These are phyloP conservation scores for Marasmius fiardii DNA, from an alignment of 1,284 basidiomycete genomes.

Conservation along the genomic window DNA sequence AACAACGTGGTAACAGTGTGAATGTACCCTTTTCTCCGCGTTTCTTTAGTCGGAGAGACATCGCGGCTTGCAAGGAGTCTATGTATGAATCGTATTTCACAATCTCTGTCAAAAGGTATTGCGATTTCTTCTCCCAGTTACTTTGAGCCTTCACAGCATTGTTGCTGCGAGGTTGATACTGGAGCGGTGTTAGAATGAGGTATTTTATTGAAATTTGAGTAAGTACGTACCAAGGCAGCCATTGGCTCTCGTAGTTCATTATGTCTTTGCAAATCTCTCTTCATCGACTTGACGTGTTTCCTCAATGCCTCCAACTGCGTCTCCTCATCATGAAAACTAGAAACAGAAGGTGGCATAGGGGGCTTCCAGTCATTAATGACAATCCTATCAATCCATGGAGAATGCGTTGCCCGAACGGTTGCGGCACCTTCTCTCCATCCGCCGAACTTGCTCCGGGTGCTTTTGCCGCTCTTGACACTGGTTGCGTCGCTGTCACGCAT, in stretches of 20 bases:
- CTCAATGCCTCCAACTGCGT: slow-evolving; percentile 83
- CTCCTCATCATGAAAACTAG: slow-evolving; percentile 90
- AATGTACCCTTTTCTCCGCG: slow-evolving; percentile 73
- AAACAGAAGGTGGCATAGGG: slow-evolving; percentile 78
- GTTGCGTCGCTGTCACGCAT: slow-evolving; percentile 47
- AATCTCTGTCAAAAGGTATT: slow-evolving; percentile 86
- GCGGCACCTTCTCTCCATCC: slow-evolving; percentile 62
- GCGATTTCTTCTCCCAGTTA: slow-evolving; percentile 93
- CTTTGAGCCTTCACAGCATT: slow-evolving; percentile 75
- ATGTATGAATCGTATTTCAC: slow-evolving; percentile 97
- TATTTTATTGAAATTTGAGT: slow-evolving; percentile 8
- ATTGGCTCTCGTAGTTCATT: slow-evolving; percentile 85
- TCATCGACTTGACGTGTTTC: slow-evolving; percentile 76
- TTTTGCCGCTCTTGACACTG: slow-evolving; percentile 69
- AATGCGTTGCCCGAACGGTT: slow-evolving; percentile 58
- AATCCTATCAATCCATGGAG: slow-evolving; percentile 74
- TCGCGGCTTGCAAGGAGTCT: slow-evolving; percentile 80
- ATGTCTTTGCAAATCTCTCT: slow-evolving; percentile 79
- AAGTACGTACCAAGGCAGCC: slow-evolving; percentile 65
- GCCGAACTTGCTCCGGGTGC: slow-evolving; percentile 60
- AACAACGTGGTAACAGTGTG: neutral
- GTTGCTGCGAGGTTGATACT: slow-evolving; percentile 80
- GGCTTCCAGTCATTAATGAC: slow-evolving; percentile 93
- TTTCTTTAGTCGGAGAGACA: slow-evolving; percentile 78
- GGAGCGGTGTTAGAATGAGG: slow-evolving; percentile 4